Base-by-base conservation (phyloP, 2,329 filamentous ascomycete genomes). In the Pseudonectria buxi region DNA sequence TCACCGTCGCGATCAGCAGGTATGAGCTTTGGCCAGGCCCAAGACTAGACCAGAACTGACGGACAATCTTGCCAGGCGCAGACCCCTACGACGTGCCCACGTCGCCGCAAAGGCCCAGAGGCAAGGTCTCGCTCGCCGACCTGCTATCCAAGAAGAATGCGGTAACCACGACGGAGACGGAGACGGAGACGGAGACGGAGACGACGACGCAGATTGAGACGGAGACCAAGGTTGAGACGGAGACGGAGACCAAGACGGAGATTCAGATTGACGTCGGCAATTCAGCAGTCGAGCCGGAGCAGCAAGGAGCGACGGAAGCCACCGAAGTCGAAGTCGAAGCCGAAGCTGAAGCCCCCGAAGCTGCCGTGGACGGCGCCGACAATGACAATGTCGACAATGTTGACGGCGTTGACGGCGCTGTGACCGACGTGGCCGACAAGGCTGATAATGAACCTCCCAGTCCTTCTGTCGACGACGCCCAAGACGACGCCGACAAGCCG, bases 81-180 rank as follows among this genome's bases (percentile, higher is more conserved):
- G 50, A 52, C 32, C 49, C 43, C 4, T 53, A 53, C 41, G 48
- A 52, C 24, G 37, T 51, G 15, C 48, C 50, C 22, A 27, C 26
- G 28, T 53, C 50, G 26, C 50, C 50, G 3, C 24, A 30, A 14
- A 40, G 32, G 26, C 26, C 37, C 6, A 34, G 34, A 31, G 37
- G 39, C 26, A 41, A 36, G 35, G 31, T 34, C 14, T 46, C 46
- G 31, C 25, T 28, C 22, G 15, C 33, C 1, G 39, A 36, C 10
- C 41, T 42, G 14, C 41, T 47, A 12, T 32, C 28, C 16, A 50
- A 40, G 26, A 43, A 45, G 26, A 40, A 35, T 10, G 28, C 28
- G 28, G 22, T 24, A 22, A 27, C 16, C 34, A 28, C 18, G 35
- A 32, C 9, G 22, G 35, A 24, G 30, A 32, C 27, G 29, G 47